Conservation (phyloP, 352 stramenopile genomes). For the Pilasporangium apinafurcum region DNA sequence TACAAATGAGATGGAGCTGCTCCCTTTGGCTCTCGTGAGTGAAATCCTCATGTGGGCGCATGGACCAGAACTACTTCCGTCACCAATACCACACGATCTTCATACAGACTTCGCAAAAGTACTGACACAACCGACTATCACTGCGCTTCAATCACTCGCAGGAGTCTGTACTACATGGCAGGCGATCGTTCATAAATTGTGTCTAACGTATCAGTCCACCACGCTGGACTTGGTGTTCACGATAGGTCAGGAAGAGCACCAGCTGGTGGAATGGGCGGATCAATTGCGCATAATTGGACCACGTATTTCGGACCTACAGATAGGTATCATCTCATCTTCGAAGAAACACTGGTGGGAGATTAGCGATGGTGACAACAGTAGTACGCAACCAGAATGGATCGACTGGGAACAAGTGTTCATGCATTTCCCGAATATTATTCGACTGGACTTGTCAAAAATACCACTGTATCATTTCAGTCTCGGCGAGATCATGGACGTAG, state of each 20-base stretch:
- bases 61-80: slow-evolving; percentile 28
- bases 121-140: slow-evolving; percentile 15
- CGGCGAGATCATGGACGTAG: slow-evolving; percentile 23
- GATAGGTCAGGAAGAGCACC: slow-evolving; percentile 12
- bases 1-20: too few relatives aligned
- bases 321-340: slow-evolving; percentile 17
- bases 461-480: slow-evolving; percentile 36
- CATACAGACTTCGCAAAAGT: slow-evolving; percentile 19
- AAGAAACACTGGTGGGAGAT: slow-evolving; percentile 28
- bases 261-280: slow-evolving; percentile 12
- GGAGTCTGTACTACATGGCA: slow-evolving; percentile 24
- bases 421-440: slow-evolving; percentile 22
- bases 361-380: slow-evolving; percentile 4
- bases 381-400: slow-evolving; percentile 15
- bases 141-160: slow-evolving; percentile 16
- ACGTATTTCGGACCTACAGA: slow-evolving; percentile 17
- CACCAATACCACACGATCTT: background rate
- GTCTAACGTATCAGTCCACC: slow-evolving; percentile 6
- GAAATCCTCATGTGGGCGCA: slow-evolving; percentile 28
- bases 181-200: slow-evolving; percentile 9
- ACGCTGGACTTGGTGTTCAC: slow-evolving; percentile 22
- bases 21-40: slow-evolving; percentile 15
- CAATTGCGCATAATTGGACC: slow-evolving; percentile 9
- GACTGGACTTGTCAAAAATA: slow-evolving; percentile 32
- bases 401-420: slow-evolving; percentile 32